Base-by-base conservation (phyloP, 345 rosid genomes). In the Sonneratia alba region DNA sequence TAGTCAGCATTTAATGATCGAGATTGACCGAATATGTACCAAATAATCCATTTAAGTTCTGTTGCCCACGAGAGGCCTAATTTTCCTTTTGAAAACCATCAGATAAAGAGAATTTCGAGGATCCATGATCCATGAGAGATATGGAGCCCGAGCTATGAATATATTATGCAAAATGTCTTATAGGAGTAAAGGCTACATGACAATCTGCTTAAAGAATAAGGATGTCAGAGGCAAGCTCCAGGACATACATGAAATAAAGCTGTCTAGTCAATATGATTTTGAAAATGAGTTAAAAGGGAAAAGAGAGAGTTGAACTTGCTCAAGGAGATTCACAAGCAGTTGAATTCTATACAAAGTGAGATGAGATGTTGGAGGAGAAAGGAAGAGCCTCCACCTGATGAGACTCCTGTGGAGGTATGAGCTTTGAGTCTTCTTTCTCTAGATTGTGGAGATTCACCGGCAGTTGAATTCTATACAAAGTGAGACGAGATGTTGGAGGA, bases 251-350 rank as follows among this genome's bases (percentile, higher is more conserved):
- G 16, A 2, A 15, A 12, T 10, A 48, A 15, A 48, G 53, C 53
- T 12, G 53, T 48, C 53, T 10, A 48, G 34, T 10, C 34, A 22
- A 57, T 1, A 24, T 24, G 34, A 57, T 24, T 57, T 57, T 2
- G 64, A 67, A 40, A 19, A 67, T 19, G 16, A 36, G 42, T 65
- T 6, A 10, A 19, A 4, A 24, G 11, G 36, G 34, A 6, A 18
- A 24, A 11, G n/a, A n/a, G n/a, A n/a, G n/a, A n/a, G n/a, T n/a
- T n/a, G n/a, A n/a, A n/a, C n/a, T n/a, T n/a, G n/a, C n/a, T n/a
- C n/a, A n/a, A n/a, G 78, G 90, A 87, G 74, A 89, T 95, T 72
- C 70, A 73, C 11, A 87, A 85, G 67, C 90, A 90, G 74, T 85
- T 95, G 37, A 87, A 80, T 76, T 76, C 75, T 21, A 82, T 95